A percentile compares a stretch with the other conserved stretches of the same genome.
phyloP scores from a whole-genome alignment of 345 rosid genomes.

The Heritiera fomes region DNA sequence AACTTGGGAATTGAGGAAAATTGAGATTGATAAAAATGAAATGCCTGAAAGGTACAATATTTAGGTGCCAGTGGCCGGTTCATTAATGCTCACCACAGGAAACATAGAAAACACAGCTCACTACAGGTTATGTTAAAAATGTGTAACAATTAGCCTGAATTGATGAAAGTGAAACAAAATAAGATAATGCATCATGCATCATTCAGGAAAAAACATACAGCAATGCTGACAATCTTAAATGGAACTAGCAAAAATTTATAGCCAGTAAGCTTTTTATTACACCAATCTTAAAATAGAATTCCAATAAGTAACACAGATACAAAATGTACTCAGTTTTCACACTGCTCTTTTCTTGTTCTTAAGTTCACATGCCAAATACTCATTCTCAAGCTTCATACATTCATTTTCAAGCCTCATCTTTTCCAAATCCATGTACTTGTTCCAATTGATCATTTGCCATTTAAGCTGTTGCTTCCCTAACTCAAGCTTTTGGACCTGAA shows the following conservation, averaged over 20 bases:
- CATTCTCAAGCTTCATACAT: slow-evolving; percentile 28
- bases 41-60: background rate
- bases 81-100: background rate
- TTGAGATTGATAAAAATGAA: too few relatives aligned
- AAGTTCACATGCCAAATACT: slow-evolving; percentile 21
- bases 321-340: background rate
- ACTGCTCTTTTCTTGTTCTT: slow-evolving; percentile 20
- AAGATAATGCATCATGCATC: background rate
- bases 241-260: background rate
- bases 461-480: slow-evolving; percentile 17
- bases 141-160: background rate
- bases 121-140: background rate
- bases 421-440: slow-evolving; percentile 20
- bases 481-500: slow-evolving; percentile 20
- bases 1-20: too few relatives aligned
- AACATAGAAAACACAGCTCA: background rate
- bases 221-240: background rate
- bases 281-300: background rate
- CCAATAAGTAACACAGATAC: background rate
- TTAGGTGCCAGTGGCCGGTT: background rate
- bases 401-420: slow-evolving; percentile 34
- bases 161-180: background rate
- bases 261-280: background rate
- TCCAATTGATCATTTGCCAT: slow-evolving; percentile 21
- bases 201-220: background rate